Conservation (phyloP, 805 yeast species). For the Lipomyces anomalus region DNA sequence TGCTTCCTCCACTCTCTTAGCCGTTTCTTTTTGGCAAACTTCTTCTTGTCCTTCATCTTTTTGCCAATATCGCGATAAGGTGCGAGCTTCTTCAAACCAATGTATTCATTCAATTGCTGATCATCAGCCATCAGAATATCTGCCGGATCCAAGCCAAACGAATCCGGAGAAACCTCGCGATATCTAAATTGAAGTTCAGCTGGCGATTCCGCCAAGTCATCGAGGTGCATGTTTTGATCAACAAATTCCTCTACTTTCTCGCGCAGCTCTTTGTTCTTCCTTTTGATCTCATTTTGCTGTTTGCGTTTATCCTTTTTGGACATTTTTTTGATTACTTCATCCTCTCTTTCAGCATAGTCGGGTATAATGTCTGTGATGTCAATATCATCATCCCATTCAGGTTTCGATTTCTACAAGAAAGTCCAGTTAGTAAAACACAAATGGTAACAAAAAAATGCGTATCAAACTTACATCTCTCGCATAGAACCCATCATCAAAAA, state of each 20-base stretch:
- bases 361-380: conserved; percentile 42
- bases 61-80: conserved; percentile 78
- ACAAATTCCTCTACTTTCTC: conserved; percentile 67
- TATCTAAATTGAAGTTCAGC: conserved; percentile 53
- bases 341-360: conserved; percentile 39
- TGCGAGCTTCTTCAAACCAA: conserved; percentile 88
- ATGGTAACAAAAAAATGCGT: no score
- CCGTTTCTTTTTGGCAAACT: conserved; percentile 74
- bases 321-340: conserved; percentile 38
- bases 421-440: no score
- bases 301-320: conserved; percentile 22
- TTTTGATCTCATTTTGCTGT: conserved; percentile 13
- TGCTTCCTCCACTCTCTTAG: conserved; percentile 85
- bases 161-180: conserved; percentile 92
- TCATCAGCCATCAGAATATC: conserved; percentile 92
- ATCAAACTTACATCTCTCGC: no score
- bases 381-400: conserved; percentile 61
- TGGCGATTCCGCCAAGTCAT: conserved; percentile 40
- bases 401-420: conserved; percentile 45
- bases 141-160: conserved; percentile 76
- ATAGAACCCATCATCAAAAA: conserved; percentile 81
- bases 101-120: conserved; percentile 70
- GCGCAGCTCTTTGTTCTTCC: conserved; percentile 44
- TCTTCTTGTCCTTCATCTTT: conserved; percentile 71
- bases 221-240: conserved; percentile 60